Evolutionary conservation across 1,284 basidiomycete species (phyloP).

Genomic region (Cerioporus squamosus): DNA sequence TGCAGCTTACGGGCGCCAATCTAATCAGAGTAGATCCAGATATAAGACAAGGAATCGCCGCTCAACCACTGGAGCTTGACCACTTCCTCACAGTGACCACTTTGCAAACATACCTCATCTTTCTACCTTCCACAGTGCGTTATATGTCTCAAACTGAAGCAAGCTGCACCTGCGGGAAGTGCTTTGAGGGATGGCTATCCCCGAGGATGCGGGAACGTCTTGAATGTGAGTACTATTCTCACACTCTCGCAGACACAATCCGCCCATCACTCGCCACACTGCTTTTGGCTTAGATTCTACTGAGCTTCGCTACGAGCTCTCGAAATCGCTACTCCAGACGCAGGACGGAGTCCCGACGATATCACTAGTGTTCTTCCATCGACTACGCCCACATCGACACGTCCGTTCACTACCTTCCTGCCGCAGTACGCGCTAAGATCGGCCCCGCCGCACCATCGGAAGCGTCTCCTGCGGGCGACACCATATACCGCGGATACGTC

Average conservation of each 20-base stretch:
- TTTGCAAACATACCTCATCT: too few relatives aligned
- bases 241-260: not conserved
- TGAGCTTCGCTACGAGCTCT: conserved; percentile 15
- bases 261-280: not conserved
- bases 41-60: too few relatives aligned
- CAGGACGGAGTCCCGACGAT: conserved; percentile 17
- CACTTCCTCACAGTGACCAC: too few relatives aligned
- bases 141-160: not conserved
- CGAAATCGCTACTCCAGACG: conserved; percentile 14
- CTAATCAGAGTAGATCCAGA: too few relatives aligned
- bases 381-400: conserved; percentile 22
- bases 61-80: too few relatives aligned
- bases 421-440: conserved; percentile 17
- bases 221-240: conserved; percentile 12
- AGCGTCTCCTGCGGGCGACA: conserved; percentile 5
- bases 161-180: conserved; percentile 19
- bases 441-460: not conserved
- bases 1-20: too few relatives aligned
- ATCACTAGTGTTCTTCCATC: conserved; percentile 16
- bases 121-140: too few relatives aligned
- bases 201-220: conserved; percentile 24
- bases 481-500: conserved; percentile 20
- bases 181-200: conserved; percentile 25
- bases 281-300: conserved; percentile 8
- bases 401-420: conserved; percentile 19